phyloP scores from a whole-genome alignment of 148 eudicot species.

The Amaranthus palmeri region DNA sequence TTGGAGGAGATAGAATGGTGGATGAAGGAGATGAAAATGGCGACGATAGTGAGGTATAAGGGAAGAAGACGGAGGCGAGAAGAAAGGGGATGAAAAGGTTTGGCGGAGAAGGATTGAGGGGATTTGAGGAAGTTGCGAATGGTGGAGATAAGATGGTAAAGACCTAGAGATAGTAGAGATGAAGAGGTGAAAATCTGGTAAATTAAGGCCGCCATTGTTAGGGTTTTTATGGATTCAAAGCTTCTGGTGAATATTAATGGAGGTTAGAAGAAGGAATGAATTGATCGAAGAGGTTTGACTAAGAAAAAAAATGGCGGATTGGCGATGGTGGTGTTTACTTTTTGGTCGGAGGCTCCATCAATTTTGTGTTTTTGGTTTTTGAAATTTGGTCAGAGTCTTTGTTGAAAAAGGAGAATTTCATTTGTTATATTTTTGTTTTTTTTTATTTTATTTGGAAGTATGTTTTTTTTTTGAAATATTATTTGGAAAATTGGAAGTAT shows the following conservation, averaged over 20 bases:
- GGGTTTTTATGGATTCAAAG: neutral
- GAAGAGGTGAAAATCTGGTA: slow-evolving; percentile 50
- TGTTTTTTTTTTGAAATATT: too few relatives aligned
- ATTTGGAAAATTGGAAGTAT: too few relatives aligned
- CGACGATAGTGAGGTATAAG: slow-evolving; percentile 39
- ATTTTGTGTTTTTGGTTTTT: too few relatives aligned
- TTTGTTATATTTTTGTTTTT: too few relatives aligned
- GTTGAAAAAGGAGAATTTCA: too few relatives aligned
- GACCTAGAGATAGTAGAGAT: slow-evolving; percentile 34
- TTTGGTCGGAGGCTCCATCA: too few relatives aligned
- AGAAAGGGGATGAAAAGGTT: slow-evolving; percentile 70
- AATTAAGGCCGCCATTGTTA: slow-evolving; percentile 48
- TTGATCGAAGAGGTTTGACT: too few relatives aligned
- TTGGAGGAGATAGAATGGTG: slow-evolving; percentile 49
- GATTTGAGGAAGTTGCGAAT: slow-evolving; percentile 51
- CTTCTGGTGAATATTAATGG: neutral
- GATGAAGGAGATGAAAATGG: slow-evolving; percentile 41
- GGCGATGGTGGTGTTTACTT: too few relatives aligned
- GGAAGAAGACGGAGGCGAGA: slow-evolving; percentile 45
- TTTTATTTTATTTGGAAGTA: too few relatives aligned
- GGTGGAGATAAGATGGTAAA: slow-evolving; percentile 71
- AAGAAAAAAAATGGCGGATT: too few relatives aligned
- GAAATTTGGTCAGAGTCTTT: too few relatives aligned
- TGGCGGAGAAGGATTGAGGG: slow-evolving; percentile 60
- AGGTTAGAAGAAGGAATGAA: too few relatives aligned